Percentiles rank a stretch among this genome's conserved stretches.
phyloP scores from a whole-genome alignment of 805 yeast genomes.

The Candida boidinii region DNA sequence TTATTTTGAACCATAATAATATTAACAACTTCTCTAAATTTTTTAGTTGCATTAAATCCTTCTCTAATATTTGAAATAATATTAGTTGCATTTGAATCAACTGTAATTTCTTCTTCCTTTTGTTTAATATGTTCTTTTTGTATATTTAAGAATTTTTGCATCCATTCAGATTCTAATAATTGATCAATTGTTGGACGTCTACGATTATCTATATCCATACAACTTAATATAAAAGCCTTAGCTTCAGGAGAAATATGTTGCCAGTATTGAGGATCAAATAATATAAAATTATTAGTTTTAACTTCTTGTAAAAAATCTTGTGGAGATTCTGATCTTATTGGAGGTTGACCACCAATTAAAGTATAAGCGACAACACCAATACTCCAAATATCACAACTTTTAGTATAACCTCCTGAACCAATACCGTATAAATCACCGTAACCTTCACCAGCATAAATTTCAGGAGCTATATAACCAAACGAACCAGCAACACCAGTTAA shows the following conservation, averaged over 20 bases:
- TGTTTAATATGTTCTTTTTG: background rate
- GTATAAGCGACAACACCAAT: constrained; percentile 91
- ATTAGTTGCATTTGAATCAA: constrained; percentile 30
- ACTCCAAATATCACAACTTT: constrained; percentile 95
- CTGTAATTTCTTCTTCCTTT: background rate
- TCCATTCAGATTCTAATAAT: constrained; percentile 65
- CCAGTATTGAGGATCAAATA: constrained; percentile 87
- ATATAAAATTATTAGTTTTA: constrained; percentile 61
- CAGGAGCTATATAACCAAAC: constrained; percentile 93
- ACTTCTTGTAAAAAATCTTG: constrained; percentile 78
- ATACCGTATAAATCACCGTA: constrained; percentile 26
- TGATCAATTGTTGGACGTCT: constrained; percentile 56
- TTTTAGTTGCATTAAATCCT: constrained; percentile 68
- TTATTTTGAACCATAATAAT: constrained; percentile 69
- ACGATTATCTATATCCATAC: constrained; percentile 54
- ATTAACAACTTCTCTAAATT: constrained; percentile 74
- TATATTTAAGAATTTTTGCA: constrained; percentile 34
- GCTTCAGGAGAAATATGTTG: constrained; percentile 67
- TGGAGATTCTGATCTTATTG: constrained; percentile 79
- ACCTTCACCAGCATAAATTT: constrained; percentile 56
- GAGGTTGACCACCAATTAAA: constrained; percentile 83
- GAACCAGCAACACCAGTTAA: constrained; percentile 42
- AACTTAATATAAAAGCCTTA: constrained; percentile 56
- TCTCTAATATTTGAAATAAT: constrained; percentile 68
- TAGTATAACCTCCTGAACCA: constrained; percentile 70